Base-by-base conservation (phyloP, 257 asterid species). In the Fraxinus americana region DNA sequence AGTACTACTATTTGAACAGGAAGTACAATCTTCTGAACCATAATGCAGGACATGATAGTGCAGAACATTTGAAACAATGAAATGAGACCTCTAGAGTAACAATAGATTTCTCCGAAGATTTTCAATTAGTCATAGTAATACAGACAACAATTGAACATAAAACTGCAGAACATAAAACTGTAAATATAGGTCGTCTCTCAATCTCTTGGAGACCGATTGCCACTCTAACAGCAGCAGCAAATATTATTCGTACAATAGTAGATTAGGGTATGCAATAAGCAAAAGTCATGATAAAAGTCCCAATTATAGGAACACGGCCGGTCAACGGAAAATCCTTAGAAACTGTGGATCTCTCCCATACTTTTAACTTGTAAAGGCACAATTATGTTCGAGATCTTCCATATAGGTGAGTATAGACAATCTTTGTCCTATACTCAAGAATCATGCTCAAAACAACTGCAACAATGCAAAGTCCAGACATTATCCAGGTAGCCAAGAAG, bases 401-500 rank as follows among this genome's bases (percentile, higher is more conserved):
- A 45, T 93, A 91, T 41, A 93, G 87, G 57, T 87, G 35, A 66
- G 89, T 77, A 68, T 93, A 92, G 11, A 93, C 97, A 29, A 85
- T 76, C 89, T 85, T 93, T 5, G 98, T 93, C 65, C 98, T 92
- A 50, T 87, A 76, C 13, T 92, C 97, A 29, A 93, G 92, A 84
- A 90, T 84, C 97, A 89, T 84, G 86, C 96, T 91, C 32, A 90
- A 83, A 78, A 78, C 78, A 77, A 81, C 87, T 0, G 96, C 97
- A 71, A 91, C 13, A 59, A 93, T 75, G 90, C 98, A 93, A 74
- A 91, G 81, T n/a, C 94, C 97, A 2, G 90, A 88, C 92, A 93
- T 87, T 83, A 92, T 89, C 82, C 92, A 75, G 78, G 87, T 89
- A 54, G 97, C 92, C 78, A 87, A 61, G 88, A 88, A 93, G 93